phyloP scores from a whole-genome alignment of 202 grass and related monocot species.

The Panicum hallii region DNA sequence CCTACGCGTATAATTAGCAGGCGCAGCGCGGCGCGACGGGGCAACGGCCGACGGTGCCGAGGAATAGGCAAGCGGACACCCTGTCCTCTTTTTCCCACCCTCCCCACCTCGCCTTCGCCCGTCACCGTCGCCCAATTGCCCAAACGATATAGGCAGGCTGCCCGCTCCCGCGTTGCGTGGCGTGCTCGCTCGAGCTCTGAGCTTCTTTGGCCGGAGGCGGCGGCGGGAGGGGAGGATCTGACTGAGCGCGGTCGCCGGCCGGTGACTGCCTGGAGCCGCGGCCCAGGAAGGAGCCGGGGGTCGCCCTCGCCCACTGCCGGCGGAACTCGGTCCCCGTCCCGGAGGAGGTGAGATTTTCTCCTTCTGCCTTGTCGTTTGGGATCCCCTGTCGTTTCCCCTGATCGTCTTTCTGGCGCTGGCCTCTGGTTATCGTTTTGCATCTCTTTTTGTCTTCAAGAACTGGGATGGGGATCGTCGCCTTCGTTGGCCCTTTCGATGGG shows the following conservation, averaged over 20 bases:
- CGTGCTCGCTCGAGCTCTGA: background rate
- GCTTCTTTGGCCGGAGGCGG: conserved; percentile 27
- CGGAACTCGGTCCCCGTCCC: background rate
- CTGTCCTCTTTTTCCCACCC: conserved; percentile 6
- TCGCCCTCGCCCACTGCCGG: background rate
- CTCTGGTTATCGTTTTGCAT: background rate
- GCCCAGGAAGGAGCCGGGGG: background rate
- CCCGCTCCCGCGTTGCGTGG: background rate
- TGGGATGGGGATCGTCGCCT: background rate
- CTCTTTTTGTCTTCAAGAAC: background rate
- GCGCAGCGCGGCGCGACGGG: conserved; percentile 27
- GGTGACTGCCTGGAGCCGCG: no score
- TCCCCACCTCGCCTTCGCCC: background rate
- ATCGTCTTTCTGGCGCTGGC: background rate
- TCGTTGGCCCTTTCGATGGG: background rate
- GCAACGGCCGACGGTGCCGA: background rate
- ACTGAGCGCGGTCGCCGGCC: background rate
- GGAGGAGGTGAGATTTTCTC: conserved; percentile 30
- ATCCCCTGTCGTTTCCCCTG: background rate
- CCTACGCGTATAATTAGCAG: conserved; percentile 23
- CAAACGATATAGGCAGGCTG: background rate
- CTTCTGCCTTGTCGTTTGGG: background rate
- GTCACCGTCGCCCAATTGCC: background rate
- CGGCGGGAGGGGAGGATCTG: background rate
- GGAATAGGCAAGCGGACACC: conserved; percentile 38